Base-by-base conservation (phyloP, 805 yeast species). In the Candida boleticola region DNA sequence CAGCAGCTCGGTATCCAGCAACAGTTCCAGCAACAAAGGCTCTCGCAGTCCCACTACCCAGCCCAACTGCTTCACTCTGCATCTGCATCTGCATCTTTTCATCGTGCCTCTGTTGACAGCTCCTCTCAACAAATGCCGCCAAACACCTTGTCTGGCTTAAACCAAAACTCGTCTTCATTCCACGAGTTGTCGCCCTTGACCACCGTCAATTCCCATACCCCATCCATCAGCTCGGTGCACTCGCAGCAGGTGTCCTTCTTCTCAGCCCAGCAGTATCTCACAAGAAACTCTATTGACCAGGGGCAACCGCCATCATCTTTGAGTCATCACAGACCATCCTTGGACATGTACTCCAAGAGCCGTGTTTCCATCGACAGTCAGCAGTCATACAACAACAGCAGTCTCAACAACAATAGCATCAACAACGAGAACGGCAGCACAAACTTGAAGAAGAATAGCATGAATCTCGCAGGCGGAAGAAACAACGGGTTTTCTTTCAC, bases 181-280 rank as follows among this genome's bases (percentile, higher is more conserved):
- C 31, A 50, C 36, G 76, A 69, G 14, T 50, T 70, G 34, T 63
- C 70, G 23, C 76, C 76, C 4, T 48, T 68, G 41, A 68, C 76
- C 6, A 69, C 76, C 3, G 66, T 73, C 9, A 68, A 74, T 0
- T 67, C 73, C 3, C 57, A 65, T 34, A 65, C 74, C 0, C 74
- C 71, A 0, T 68, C 73, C 10, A 55, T 66, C 2, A 57, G 61
- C 22, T 67, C 73, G 2, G 47, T 68, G 13, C 74, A 69, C 43
- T 68, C 71, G 31, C 57, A 66, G 2, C 76, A 69, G 41, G 73
- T 68, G 4, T 67, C 73, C 3, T 70, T 67, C 43, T 66, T 69
- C 45, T 64, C 71, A 1, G 74, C 76, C 3, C 68, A 68, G 29
- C 76, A 69, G 46, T 66, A 58, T 51, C 51, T 69, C 31, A 50